phyloP scores from a whole-genome alignment of 2,329 filamentous ascomycete species.

The Phoma sp. region DNA sequence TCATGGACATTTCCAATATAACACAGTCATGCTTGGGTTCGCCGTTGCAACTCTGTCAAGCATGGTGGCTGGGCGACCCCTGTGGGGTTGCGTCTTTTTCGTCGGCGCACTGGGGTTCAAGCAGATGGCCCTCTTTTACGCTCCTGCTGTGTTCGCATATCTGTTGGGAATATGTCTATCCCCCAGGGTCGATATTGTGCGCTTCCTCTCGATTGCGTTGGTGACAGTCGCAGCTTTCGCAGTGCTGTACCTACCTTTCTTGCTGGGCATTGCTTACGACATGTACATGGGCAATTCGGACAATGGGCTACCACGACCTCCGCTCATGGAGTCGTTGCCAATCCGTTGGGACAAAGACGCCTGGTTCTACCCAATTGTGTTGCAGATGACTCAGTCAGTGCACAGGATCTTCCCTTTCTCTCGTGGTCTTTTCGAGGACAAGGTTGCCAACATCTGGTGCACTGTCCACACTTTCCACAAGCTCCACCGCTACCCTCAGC shows the following conservation, averaged over 20 bases:
- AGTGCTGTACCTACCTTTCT: constrained; percentile 75
- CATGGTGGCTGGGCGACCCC: constrained; percentile 80
- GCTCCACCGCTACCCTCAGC: constrained; percentile 73
- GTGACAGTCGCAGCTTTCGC: constrained; percentile 76
- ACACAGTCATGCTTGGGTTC: constrained; percentile 96
- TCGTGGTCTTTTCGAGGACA: constrained; percentile 96
- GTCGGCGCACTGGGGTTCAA: constrained; percentile 95
- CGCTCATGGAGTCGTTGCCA: constrained; percentile 68
- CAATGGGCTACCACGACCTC: constrained; percentile 63
- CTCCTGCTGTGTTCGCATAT: constrained; percentile 89
- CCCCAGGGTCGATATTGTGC: constrained; percentile 69
- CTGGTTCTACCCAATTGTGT: constrained; percentile 73
- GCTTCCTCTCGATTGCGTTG: constrained; percentile 76
- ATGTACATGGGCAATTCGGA: constrained; percentile 66
- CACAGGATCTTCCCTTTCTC: constrained; percentile 96
- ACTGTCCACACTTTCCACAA: constrained; percentile 89
- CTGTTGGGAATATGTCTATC: constrained; percentile 85
- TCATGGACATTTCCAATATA: constrained; percentile 97
- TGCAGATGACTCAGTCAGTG: constrained; percentile 82
- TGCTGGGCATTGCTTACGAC: constrained; percentile 74
- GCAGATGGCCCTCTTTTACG: constrained; percentile 98
- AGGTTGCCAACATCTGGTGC: constrained; percentile 99
- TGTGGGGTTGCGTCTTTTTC: constrained; percentile 94
- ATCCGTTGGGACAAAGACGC: constrained; percentile 65
- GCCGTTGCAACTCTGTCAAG: constrained; percentile 86